Base-by-base conservation (phyloP, 495 filamentous ascomycete species). In the Ascodesmis nigricans region DNA sequence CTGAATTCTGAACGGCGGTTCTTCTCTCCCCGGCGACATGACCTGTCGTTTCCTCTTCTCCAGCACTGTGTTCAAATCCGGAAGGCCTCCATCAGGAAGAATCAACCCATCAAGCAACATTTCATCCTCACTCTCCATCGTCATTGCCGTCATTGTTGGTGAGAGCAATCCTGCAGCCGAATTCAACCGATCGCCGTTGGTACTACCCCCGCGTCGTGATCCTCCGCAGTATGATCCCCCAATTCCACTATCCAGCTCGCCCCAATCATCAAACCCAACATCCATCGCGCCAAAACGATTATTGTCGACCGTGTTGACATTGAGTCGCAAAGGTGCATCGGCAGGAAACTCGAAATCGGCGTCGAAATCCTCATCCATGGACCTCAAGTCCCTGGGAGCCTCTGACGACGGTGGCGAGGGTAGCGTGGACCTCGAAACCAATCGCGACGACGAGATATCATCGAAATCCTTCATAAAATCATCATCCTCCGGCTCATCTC, bases 41-140 rank as follows among this genome's bases (percentile, higher is more conserved):
- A n/a, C n/a, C n/a, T n/a, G n/a, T n/a, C 23, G 32, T 39, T 49
- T 49, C 36, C 75, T 65, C 52, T 71, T 74, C 37, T 75, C 68
- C 17, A 97, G 58, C 18, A 73, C 67, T 24, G 75, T 70, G 22
- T 65, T 67, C 43, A 95, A 74, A 51, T 91, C 68, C 15, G 41
- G 45, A 10, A 97, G 53, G 21, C 76, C 81, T 8, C 79, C 83
- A 33, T 67, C 65, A 0, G 87, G 87, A 21, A 95, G 61, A 10
- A 90, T 56, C 11, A 97, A 63, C 16, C 84, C 84, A 40, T 83
- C 73, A 27, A 93, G 63, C 4, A 74, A 45, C 15, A 41, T 69
- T 42, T 93, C 87, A 46, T 91, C 83, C 47, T 93, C 87, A 50
- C 84, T 93, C 55, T 91, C 87, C n/a, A 67, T 65, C 3, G 81